Evolutionary conservation across 139 green algal genomes (phyloP).

Genomic region (Coccomyxa sp.): DNA sequence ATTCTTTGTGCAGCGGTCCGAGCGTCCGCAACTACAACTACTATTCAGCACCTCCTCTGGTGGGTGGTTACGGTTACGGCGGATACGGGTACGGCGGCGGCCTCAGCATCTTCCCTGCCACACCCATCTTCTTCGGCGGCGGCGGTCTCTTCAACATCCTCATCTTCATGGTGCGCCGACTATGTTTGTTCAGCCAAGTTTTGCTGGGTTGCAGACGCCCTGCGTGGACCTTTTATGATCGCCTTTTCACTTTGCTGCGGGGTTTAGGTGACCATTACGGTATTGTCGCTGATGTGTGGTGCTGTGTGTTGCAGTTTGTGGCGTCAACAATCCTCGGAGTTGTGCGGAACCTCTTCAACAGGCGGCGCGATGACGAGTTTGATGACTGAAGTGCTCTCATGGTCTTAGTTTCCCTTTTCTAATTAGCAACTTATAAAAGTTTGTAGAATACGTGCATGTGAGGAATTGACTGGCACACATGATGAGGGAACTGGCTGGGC

Average conservation of each 20-base stretch:
- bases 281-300: neutral
- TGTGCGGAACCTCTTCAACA: neutral
- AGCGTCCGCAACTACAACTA: constrained; percentile 29
- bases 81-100: constrained; percentile 24
- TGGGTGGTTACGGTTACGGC: constrained; percentile 32
- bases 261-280: neutral
- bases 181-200: neutral
- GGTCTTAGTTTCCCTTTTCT: neutral
- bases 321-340: neutral
- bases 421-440: neutral
- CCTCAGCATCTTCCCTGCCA: constrained; percentile 7
- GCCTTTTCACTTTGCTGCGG: neutral
- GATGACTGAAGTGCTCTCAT: neutral
- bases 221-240: neutral
- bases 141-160: constrained; percentile 37
- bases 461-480: too few species aligned
- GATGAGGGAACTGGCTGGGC: too few species aligned
- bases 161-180: constrained; percentile 18
- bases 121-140: constrained; percentile 12
- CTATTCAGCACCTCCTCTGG: constrained; percentile 28
- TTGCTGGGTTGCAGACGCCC: neutral
- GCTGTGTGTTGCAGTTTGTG: neutral
- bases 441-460: too few species aligned
- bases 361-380: neutral
- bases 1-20: neutral